These are phyloP conservation scores for Anisogramma anomala DNA, from an alignment of 2,329 filamentous ascomycete genomes.

Conservation along the genomic window DNA sequence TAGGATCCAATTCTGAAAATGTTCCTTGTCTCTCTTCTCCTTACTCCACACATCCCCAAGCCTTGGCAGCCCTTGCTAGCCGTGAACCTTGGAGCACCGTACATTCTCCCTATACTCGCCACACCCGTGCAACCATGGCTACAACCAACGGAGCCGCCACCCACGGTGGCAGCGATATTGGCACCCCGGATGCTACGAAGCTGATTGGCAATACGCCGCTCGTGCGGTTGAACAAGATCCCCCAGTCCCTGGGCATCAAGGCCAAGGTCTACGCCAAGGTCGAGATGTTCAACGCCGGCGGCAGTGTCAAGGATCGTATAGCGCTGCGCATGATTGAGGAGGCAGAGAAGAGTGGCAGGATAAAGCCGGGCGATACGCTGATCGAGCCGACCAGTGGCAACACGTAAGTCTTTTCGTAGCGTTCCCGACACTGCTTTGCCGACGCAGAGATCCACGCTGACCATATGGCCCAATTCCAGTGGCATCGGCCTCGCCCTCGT, in stretches of 20 bases:
- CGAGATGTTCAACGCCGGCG: constrained; percentile 88
- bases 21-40: too few species aligned
- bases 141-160: constrained; percentile 8
- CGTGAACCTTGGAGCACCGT: too few species aligned
- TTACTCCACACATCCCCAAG: too few species aligned
- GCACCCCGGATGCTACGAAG: constrained; percentile 57
- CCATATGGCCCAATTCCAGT: constrained; percentile 20
- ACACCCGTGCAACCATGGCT: constrained; percentile 3
- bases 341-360: constrained; percentile 79
- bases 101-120: too few species aligned
- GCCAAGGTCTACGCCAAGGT: constrained; percentile 84
- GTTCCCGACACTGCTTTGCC: too few species aligned
- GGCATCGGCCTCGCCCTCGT: constrained; percentile 93
- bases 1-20: too few species aligned
- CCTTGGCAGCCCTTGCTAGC: too few species aligned
- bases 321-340: constrained; percentile 95
- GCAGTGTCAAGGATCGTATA: constrained; percentile 90
- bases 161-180: constrained; percentile 9
- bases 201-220: constrained; percentile 96
- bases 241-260: constrained; percentile 79
- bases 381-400: constrained; percentile 98
- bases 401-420: constrained; percentile 56
- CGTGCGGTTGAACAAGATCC: constrained; percentile 84
- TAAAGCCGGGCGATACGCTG: constrained; percentile 92
- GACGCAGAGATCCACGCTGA: constrained; percentile 18